A percentile compares a stretch with the other conserved stretches of the same genome.
Evolutionary conservation across 1,284 basidiomycete species (phyloP).

Genomic region (Volvariella surrecta): DNA sequence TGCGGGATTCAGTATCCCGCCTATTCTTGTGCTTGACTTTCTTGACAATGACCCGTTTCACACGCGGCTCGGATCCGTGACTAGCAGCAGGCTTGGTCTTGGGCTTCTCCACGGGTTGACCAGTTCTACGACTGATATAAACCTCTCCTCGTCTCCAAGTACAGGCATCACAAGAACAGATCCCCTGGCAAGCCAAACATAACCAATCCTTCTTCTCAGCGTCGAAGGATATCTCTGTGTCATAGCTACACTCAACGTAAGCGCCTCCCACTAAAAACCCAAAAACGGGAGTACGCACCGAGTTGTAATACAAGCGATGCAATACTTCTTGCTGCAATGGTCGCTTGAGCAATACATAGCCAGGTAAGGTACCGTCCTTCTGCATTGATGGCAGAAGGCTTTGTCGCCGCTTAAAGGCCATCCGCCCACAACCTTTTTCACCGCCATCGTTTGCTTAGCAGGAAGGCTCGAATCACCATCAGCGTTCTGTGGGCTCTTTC

Average conservation of each 20-base stretch:
- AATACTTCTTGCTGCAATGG: conserved; percentile 17
- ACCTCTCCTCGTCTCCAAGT: conserved; percentile 20
- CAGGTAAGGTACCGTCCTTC: conserved; percentile 11
- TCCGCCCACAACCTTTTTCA: background rate
- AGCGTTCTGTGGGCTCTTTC: too few species aligned
- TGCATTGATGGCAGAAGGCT: conserved; percentile 23
- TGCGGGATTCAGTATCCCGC: too few species aligned
- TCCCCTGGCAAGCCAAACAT: conserved; percentile 20
- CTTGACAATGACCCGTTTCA: background rate
- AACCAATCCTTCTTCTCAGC: conserved; percentile 6
- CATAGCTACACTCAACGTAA: conserved; percentile 11
- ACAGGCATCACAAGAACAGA: conserved; percentile 22
- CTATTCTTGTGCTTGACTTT: too few species aligned
- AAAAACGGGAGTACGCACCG: conserved; percentile 12
- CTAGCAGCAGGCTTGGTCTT: too few species aligned
- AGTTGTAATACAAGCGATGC: conserved; percentile 17
- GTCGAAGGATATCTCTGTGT: conserved; percentile 11
- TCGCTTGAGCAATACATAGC: conserved; percentile 16
- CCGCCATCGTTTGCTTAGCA: background rate
- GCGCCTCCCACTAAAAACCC: too few species aligned
- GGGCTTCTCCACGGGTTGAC: background rate
- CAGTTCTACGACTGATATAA: conserved; percentile 12
- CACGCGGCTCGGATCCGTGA: background rate
- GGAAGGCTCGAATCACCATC: background rate
- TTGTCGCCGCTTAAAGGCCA: background rate